phyloP scores from a whole-genome alignment of 345 rosid species.

The Mangifera indica region DNA sequence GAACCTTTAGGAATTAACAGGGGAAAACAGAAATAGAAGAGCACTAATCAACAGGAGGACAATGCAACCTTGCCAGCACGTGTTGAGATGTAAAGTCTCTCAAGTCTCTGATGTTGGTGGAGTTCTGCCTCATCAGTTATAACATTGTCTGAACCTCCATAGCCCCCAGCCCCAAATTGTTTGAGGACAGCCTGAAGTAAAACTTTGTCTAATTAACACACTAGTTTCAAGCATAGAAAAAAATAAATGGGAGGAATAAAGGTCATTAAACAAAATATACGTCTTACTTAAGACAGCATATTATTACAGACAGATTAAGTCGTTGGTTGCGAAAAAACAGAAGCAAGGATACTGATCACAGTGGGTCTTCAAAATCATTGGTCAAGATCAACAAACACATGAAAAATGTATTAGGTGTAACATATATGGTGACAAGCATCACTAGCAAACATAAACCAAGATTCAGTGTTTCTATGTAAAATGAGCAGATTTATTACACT shows the following conservation, averaged over 20 bases:
- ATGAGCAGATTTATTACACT: background rate
- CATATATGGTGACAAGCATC: too few relatives aligned
- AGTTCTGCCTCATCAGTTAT: slow-evolving; percentile 74
- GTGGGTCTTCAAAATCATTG: slow-evolving; percentile 12
- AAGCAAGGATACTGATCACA: background rate
- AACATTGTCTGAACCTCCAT: slow-evolving; percentile 71
- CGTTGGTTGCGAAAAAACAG: background rate
- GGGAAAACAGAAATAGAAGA: background rate
- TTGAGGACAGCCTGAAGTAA: slow-evolving; percentile 77
- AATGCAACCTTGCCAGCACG: slow-evolving; percentile 78
- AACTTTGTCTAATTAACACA: slow-evolving; percentile 6
- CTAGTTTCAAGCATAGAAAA: background rate
- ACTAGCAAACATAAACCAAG: background rate
- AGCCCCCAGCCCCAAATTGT: slow-evolving; percentile 87
- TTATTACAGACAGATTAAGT: slow-evolving; percentile 5
- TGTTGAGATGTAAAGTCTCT: slow-evolving; percentile 89
- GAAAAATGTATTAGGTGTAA: background rate
- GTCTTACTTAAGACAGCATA: slow-evolving; percentile 14
- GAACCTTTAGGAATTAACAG: slow-evolving; percentile 10
- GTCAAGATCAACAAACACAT: slow-evolving; percentile 4
- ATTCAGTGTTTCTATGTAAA: background rate
- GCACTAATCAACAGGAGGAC: slow-evolving; percentile 8
- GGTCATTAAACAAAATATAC: background rate
- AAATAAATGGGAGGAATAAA: background rate
- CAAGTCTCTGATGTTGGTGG: slow-evolving; percentile 78